These are phyloP conservation scores for Xerophyta viscosa DNA, from an alignment of 106 monocot species.

Conservation along the genomic window DNA sequence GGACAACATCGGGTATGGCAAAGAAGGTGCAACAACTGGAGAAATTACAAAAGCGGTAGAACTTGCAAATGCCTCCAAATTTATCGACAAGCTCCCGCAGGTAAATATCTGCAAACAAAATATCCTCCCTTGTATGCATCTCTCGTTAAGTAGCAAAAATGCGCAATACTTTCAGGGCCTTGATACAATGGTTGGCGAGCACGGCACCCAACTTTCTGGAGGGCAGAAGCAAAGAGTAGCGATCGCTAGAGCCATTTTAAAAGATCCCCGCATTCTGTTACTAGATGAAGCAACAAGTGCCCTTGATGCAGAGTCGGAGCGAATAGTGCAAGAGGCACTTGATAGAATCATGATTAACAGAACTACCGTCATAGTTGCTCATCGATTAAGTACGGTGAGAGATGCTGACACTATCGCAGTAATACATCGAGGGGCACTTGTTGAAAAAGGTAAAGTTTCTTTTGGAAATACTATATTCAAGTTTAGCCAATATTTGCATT, in stretches of 20 bases:
- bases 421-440: conserved; percentile 40
- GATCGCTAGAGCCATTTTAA: conserved; percentile 46
- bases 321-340: conserved; percentile 61
- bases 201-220: conserved; percentile 54
- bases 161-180: conserved; percentile 29
- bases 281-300: conserved; percentile 60
- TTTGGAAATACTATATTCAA: not conserved
- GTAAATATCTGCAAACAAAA: too few species aligned
- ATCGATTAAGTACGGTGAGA: conserved; percentile 52
- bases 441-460: conserved; percentile 48
- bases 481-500: too few species aligned
- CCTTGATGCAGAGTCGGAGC: conserved; percentile 61
- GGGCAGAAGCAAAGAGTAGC: conserved; percentile 60
- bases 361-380: conserved; percentile 62
- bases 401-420: conserved; percentile 57
- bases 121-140: too few species aligned
- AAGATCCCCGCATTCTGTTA: conserved; percentile 46
- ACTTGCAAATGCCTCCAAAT: conserved; percentile 42
- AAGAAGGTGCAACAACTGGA: conserved; percentile 30
- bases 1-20: conserved; percentile 44
- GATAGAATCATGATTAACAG: conserved; percentile 49
- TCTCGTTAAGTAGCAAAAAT: too few species aligned
- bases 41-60: conserved; percentile 32
- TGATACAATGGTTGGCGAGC: conserved; percentile 52
- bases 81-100: conserved; percentile 51